Evolutionary conservation across 106 monocot species (phyloP), one percentile per base, ranked within the genome.

Genomic region (Amphibolis antarctica): DNA sequence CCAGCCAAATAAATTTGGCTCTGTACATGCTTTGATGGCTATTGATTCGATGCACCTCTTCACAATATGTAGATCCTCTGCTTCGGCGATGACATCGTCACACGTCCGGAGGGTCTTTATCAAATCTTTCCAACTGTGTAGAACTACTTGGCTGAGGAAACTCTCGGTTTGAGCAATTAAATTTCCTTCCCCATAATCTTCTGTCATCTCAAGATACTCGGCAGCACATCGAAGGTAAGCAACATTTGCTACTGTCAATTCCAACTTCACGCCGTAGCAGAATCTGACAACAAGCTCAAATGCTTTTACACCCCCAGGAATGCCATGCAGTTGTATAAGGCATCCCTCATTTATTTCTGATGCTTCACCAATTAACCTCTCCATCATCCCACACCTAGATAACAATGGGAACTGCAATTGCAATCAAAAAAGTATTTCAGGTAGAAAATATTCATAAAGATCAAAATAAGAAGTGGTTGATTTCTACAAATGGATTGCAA

Each of bases 121-220:
- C 9, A 78, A 36, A 42, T 85, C 85, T 9, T 75, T 74, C 85
- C 85, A 85, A 54, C 25, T 75, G 28, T 47, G 57, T 58, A 42
- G 26, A 78, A 74, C 18, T 75, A 60, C 31, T 85, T 74, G 57
- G 9, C 28, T 62, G 3, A 85, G 72, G 51, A 85, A 85, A 27
- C 49, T 65, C 42, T 85, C 80, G 0, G 85, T 62, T 17, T 75
- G 74, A 17, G 36, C 42, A 7, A 81, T 71, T 6, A 85, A 74
- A 46, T 81, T 85, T 28, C 71, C 72, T 12, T 67, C 85, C n/a
- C 59, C 85, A 47, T 68, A 77, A 5, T 77, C 81, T 51, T 81
- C 81, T 6, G 78, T 75, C 85, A 85, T 85, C 48, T 21, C 27
- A 59, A 85, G 85, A 42, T 74, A 36, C 62, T 85, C 80, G 9